Percentiles rank a stretch among this genome's conserved stretches.
These are phyloP conservation scores for Candida qinlingensis DNA, from an alignment of 805 yeast genomes.

Conservation along the genomic window DNA sequence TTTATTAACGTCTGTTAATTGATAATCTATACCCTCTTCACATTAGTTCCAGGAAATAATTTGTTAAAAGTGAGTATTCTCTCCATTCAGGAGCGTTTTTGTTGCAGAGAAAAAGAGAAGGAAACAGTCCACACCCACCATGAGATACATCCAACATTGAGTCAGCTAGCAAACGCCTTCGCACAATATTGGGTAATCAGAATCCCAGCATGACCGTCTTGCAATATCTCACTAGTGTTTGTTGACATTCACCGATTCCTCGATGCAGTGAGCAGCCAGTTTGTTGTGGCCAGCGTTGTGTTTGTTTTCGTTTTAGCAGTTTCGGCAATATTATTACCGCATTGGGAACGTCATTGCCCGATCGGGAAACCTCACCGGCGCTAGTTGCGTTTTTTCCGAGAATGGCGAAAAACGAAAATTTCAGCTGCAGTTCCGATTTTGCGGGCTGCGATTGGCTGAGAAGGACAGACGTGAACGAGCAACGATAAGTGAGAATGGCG, in stretches of 20 bases:
- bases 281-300: neutral
- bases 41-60: slow-evolving; percentile 7
- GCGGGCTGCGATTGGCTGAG: neutral
- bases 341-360: neutral
- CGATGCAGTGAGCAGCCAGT: neutral
- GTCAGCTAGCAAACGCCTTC: too few relatives aligned
- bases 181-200: too few relatives aligned
- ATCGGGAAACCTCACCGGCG: neutral
- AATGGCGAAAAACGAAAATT: neutral
- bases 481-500: slow-evolving; percentile 1
- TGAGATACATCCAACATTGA: too few relatives aligned
- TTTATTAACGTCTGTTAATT: slow-evolving; percentile 4
- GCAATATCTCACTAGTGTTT: neutral
- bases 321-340: neutral
- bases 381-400: slow-evolving; percentile 3
- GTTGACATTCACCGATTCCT: neutral
- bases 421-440: neutral
- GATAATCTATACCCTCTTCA: slow-evolving; percentile 4
- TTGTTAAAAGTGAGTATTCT: slow-evolving; percentile 6
- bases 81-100: neutral
- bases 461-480: neutral
- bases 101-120: neutral
- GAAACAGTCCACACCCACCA: neutral
- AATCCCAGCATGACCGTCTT: neutral
- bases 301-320: neutral